Evolutionary conservation across 257 asterid species (phyloP).

Genomic region (Penstemon newberryi): DNA sequence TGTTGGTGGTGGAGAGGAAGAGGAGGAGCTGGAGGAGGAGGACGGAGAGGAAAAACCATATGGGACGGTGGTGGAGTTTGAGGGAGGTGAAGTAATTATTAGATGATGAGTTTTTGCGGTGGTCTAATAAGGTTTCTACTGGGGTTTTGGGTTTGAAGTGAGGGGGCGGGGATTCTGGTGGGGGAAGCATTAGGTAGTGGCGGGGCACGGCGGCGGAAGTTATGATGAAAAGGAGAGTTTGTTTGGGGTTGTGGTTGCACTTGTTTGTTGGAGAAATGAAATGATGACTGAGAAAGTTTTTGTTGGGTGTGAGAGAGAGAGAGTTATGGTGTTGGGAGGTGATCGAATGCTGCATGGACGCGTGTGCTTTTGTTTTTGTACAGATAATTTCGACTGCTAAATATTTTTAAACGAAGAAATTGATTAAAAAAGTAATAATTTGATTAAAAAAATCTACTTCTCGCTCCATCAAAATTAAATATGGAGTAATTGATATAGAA

Average conservation of each 20-base stretch:
- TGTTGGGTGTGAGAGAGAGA: neutral
- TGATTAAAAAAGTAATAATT: too few relatives aligned
- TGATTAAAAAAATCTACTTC: too few relatives aligned
- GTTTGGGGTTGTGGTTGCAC: slow-evolving; percentile 12
- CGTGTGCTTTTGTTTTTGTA: slow-evolving; percentile 28
- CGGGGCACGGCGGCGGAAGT: too few relatives aligned
- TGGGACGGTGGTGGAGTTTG: slow-evolving; percentile 55
- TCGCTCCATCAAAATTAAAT: too few relatives aligned
- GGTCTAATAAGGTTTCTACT: slow-evolving; percentile 21
- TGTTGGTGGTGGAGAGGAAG: slow-evolving; percentile 42
- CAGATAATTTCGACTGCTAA: slow-evolving; percentile 33
- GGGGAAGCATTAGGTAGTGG: slow-evolving; percentile 38
- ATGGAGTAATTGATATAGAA: too few relatives aligned
- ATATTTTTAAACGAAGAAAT: neutral
- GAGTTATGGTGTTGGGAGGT: neutral
- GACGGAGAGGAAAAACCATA: slow-evolving; percentile 55
- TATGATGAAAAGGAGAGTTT: neutral
- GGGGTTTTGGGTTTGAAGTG: slow-evolving; percentile 38
- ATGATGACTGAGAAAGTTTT: neutral
- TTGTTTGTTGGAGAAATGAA: neutral
- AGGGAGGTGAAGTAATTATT: slow-evolving; percentile 28
- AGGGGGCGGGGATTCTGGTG: slow-evolving; percentile 33
- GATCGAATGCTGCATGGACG: slow-evolving; percentile 31
- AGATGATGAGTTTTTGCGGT: slow-evolving; percentile 31
- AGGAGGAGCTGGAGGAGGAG: slow-evolving; percentile 56